These are phyloP conservation scores for Taphrina confusa DNA, from an alignment of 1,139 yeast species.

Conservation along the genomic window DNA sequence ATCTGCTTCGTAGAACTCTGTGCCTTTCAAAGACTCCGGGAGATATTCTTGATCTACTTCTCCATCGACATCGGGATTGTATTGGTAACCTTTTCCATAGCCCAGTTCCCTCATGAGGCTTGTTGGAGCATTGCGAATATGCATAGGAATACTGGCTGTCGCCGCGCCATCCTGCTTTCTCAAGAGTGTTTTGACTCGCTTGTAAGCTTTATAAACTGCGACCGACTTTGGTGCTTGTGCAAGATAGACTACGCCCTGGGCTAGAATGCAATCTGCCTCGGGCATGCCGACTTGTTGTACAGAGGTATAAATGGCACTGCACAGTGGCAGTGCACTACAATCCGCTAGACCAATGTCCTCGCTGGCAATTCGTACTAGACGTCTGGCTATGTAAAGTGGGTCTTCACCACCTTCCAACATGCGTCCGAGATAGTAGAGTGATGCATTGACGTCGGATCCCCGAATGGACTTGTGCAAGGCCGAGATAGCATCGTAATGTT, in stretches of 20 bases:
- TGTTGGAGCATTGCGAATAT: constrained; percentile 92
- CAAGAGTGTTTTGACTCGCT: constrained; percentile 61
- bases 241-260: constrained; percentile 86
- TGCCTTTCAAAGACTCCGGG: constrained; percentile 55
- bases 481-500: constrained; percentile 90
- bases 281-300: constrained; percentile 95
- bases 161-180: constrained; percentile 60
- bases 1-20: constrained; percentile 47
- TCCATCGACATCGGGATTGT: constrained; percentile 73
- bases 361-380: constrained; percentile 70
- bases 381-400: constrained; percentile 83
- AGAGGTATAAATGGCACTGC: constrained; percentile 81
- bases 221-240: constrained; percentile 86
- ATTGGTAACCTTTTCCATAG: constrained; percentile 79
- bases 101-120: constrained; percentile 84
- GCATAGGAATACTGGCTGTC: constrained; percentile 69
- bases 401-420: constrained; percentile 94
- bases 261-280: constrained; percentile 85
- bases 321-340: constrained; percentile 80
- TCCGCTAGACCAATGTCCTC: constrained; percentile 51
- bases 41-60: constrained; percentile 68
- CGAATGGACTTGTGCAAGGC: constrained; percentile 81
- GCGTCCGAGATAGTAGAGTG: constrained; percentile 77
- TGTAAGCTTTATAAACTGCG: constrained; percentile 76
- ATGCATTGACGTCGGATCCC: constrained; percentile 86